Evolutionary conservation across 164 flowering plant genomes (phyloP), one percentile per base, ranked within the genome.

Genomic region (Vitis labrusca): DNA sequence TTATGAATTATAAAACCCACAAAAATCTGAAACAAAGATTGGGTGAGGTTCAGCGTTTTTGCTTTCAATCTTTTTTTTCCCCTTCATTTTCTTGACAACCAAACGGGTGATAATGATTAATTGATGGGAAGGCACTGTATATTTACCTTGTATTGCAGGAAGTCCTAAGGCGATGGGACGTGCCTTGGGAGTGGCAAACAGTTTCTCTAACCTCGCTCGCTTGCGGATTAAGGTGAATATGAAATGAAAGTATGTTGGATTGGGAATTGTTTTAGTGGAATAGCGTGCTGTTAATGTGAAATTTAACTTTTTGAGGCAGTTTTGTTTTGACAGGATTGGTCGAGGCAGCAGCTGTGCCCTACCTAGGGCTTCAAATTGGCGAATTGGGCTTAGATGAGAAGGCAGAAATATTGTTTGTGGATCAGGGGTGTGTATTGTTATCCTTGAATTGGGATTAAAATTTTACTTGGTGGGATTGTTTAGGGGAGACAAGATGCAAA

Each of bases 271-370:
- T 60, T 67, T n/a, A n/a, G 17, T 15, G 55, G 59, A 59, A 6
- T 23, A 37, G 44, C 7, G 44, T 37, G 44, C 44, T 37, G 44
- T 37, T 37, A 37, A 51, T 17, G 50, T 66, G 56, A 61, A 67
- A 27, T 85, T 83, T 71, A 23, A 54, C 72, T 77, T 78, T 71
- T 72, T 75, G 87, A 86, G 95, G 91, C 98, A 95, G 99, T 93
- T 95, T 95, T 86, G 84, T 86, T 81, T 84, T 95, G 89, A 87
- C 99, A 95, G 99, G 98, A 75, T 81, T 90, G 71, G 82, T 88
- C 30, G 94, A 83, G 87, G 52, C 88, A 62, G 84, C 86, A 58
- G 86, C 86, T 66, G 27, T 86, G 65, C 86, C 91, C 4, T 89
- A 81, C 76, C 65, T 89, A 32, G 96, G 96, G 17, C 7, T 95